phyloP scores from a whole-genome alignment of 352 stramenopile genomes.

The Phytophthora europaea region DNA sequence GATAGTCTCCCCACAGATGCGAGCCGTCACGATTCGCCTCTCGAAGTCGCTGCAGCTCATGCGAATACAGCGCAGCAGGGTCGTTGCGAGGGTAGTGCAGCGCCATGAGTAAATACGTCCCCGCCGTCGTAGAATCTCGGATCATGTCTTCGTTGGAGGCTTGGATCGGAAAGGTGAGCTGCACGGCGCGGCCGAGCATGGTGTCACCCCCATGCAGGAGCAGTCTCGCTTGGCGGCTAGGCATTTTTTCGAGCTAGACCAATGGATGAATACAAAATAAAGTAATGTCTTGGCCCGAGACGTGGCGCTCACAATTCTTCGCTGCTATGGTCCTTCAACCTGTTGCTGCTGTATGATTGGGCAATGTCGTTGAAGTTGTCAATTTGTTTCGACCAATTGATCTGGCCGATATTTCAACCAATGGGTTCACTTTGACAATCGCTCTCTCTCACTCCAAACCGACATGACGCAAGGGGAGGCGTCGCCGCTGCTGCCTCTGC shows the following conservation, averaged over 20 bases:
- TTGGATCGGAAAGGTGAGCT: slow-evolving; percentile 51
- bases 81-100: slow-evolving; percentile 33
- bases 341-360: too few relatives aligned
- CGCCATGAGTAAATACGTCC: slow-evolving; percentile 53
- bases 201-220: slow-evolving; percentile 55
- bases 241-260: neutral
- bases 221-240: slow-evolving; percentile 21
- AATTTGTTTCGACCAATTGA: too few relatives aligned
- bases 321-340: too few relatives aligned
- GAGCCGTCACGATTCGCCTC: slow-evolving; percentile 40
- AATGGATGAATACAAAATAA: too few relatives aligned
- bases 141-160: slow-evolving; percentile 40
- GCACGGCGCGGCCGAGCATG: slow-evolving; percentile 55
- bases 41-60: slow-evolving; percentile 31
- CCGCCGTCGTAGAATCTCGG: slow-evolving; percentile 40
- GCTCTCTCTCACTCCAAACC: too few relatives aligned
- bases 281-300: too few relatives aligned
- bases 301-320: too few relatives aligned
- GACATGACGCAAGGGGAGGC: slow-evolving; percentile 7
- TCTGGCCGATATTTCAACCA: too few relatives aligned
- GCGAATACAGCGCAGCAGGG: slow-evolving; percentile 2
- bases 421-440: too few relatives aligned
- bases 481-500: slow-evolving; percentile 37
- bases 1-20: slow-evolving; percentile 51
- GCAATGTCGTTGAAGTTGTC: too few relatives aligned